These are phyloP conservation scores for Sphagnum tenellum DNA, from an alignment of 225 moss, liverwort and hornwort species.

Conservation along the genomic window DNA sequence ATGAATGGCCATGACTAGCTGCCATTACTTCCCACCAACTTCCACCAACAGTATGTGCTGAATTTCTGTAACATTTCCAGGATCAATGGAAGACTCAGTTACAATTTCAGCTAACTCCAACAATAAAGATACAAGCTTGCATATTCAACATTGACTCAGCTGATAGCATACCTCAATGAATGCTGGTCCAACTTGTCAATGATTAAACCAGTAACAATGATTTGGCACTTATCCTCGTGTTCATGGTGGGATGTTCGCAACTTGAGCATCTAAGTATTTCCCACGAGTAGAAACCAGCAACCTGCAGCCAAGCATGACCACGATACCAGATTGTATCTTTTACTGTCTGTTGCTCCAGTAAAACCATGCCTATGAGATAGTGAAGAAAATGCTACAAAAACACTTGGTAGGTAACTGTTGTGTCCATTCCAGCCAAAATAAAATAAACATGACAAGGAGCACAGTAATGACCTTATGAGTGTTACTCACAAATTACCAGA, in stretches of 20 bases:
- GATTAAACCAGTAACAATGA: slow-evolving; percentile 51
- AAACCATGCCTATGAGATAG: not conserved
- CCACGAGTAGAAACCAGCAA: slow-evolving; percentile 78
- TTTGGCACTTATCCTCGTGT: slow-evolving; percentile 24
- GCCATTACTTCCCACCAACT: too few relatives aligned
- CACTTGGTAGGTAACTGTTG: not conserved
- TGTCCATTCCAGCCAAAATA: not conserved
- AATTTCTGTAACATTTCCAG: slow-evolving; percentile 7
- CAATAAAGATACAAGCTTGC: not conserved
- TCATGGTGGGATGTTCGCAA: slow-evolving; percentile 22
- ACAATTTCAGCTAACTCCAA: not conserved
- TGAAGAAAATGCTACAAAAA: not conserved
- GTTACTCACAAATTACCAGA: too few relatives aligned
- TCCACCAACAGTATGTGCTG: too few relatives aligned
- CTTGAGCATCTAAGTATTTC: slow-evolving; percentile 52
- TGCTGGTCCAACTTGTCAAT: slow-evolving; percentile 48
- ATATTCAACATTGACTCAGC: not conserved
- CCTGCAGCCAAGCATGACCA: slow-evolving; percentile 23
- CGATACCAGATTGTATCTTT: too few relatives aligned
- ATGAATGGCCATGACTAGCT: too few relatives aligned
- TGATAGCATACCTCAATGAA: slow-evolving; percentile 61
- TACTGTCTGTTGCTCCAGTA: not conserved
- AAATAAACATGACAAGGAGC: not conserved
- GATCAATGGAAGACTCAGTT: not conserved
- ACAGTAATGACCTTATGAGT: not conserved